These are phyloP conservation scores for Flaveria linearis DNA, from an alignment of 129 eudicot species.

Conservation along the genomic window DNA sequence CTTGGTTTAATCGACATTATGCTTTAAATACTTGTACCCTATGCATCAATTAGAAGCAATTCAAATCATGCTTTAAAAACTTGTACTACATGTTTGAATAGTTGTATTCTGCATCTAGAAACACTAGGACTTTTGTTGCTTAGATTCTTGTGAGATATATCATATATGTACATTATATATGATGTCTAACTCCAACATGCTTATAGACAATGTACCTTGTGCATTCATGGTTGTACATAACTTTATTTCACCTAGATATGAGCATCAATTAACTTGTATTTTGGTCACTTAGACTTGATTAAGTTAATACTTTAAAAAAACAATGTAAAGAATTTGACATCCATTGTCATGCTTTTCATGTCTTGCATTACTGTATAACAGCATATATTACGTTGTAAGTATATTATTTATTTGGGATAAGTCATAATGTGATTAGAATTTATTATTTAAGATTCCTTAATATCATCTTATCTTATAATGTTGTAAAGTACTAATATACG, in stretches of 20 bases:
- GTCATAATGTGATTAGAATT: not conserved
- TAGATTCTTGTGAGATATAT: not conserved
- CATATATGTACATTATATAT: not conserved
- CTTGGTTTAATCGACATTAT: not conserved
- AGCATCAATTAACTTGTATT: too few relatives aligned
- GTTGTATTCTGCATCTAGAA: not conserved
- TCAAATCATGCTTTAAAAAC: not conserved
- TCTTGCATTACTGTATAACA: too few relatives aligned
- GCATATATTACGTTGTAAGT: too few relatives aligned
- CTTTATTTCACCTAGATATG: not conserved
- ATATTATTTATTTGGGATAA: not conserved
- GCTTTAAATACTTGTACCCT: slow-evolving; percentile 15
- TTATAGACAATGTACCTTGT: slow-evolving; percentile 10
- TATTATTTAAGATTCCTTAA: not conserved
- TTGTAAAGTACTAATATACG: slow-evolving; percentile 23
- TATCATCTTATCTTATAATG: not conserved
- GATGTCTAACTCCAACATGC: not conserved
- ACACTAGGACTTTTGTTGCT: not conserved
- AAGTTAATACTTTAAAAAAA: too few relatives aligned
- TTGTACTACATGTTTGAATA: not conserved
- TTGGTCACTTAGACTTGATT: too few relatives aligned
- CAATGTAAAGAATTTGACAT: too few relatives aligned
- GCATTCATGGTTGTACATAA: slow-evolving; percentile 2
- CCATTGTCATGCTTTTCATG: too few relatives aligned
- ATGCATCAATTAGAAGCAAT: not conserved